These are phyloP conservation scores for Maudiozyma saulgeensis DNA, from an alignment of 805 yeast species.

Conservation along the genomic window DNA sequence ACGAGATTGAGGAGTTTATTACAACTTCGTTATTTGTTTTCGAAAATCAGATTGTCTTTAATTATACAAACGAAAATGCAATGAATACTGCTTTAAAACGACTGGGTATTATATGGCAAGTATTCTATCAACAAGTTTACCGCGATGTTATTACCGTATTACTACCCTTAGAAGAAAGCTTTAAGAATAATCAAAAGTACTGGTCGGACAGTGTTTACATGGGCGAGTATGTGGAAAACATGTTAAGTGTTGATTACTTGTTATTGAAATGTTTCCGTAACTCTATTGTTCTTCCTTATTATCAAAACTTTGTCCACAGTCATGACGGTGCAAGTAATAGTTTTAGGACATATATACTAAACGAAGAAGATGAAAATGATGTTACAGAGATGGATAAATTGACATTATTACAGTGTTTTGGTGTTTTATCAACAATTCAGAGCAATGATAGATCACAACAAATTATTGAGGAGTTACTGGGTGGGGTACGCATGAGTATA, in stretches of 20 bases:
- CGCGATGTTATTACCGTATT: constrained; percentile 54
- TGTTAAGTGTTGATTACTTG: constrained; percentile 31
- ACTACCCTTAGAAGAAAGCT: constrained; percentile 39
- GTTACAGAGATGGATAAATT: constrained; percentile 34
- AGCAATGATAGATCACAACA: constrained; percentile 48
- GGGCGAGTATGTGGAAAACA: constrained; percentile 4
- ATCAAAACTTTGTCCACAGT: constrained; percentile 33
- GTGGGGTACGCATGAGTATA: constrained; percentile 29
- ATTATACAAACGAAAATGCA: constrained; percentile 25
- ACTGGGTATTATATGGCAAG: constrained; percentile 44
- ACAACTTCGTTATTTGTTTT: constrained; percentile 31
- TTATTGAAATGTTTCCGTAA: constrained; percentile 43
- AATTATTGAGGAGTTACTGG: constrained; percentile 45
- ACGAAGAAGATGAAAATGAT: constrained; percentile 33
- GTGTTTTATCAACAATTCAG: constrained; percentile 43
- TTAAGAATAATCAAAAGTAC: constrained; percentile 15
- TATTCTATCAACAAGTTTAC: constrained; percentile 44
- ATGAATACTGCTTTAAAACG: constrained; percentile 30
- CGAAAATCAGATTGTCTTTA: constrained; percentile 30
- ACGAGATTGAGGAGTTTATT: constrained; percentile 25
- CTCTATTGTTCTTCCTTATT: constrained; percentile 42
- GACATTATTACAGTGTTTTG: constrained; percentile 51
- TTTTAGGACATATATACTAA: constrained; percentile 27
- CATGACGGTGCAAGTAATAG: constrained; percentile 27
- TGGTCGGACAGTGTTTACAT: constrained; percentile 22